These are phyloP conservation scores for Cryptosporidium ryanae DNA, from an alignment of 169 alveolate species.

Conservation along the genomic window DNA sequence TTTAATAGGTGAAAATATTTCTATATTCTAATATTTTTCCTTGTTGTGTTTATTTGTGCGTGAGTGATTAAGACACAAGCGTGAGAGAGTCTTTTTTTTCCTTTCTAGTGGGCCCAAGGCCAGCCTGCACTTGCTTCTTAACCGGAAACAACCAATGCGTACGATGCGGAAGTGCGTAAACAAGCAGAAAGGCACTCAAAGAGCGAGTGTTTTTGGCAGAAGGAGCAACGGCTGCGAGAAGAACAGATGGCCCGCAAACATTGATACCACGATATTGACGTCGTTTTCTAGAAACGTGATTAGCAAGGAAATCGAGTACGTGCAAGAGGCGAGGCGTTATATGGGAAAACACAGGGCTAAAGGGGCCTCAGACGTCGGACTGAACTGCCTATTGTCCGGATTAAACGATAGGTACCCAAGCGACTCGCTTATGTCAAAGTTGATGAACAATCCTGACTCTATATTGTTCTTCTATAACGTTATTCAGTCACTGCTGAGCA, in stretches of 20 bases:
- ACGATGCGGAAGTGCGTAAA: not conserved
- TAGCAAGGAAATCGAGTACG: constrained; percentile 44
- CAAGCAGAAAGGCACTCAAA: too few species aligned
- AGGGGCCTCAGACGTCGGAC: not conserved
- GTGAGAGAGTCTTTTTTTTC: not conserved
- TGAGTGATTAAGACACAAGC: not conserved
- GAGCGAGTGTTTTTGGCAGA: too few species aligned
- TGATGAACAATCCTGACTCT: constrained; percentile 40
- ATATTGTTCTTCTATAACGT: constrained; percentile 49
- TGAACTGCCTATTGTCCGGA: constrained; percentile 9
- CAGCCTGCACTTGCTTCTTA: too few species aligned
- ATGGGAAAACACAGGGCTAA: not conserved
- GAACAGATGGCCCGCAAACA: constrained; percentile 27
- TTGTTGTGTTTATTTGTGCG: not conserved
- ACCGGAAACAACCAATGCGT: too few species aligned
- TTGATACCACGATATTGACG: constrained; percentile 26
- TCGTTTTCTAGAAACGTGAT: constrained; percentile 49
- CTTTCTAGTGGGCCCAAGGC: too few species aligned
- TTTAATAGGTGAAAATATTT: not conserved
- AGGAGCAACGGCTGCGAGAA: not conserved
- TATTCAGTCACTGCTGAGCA: constrained; percentile 14
- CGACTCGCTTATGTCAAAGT: constrained; percentile 36
- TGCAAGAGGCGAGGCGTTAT: constrained; percentile 34
- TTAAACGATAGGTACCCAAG: constrained; percentile 37
- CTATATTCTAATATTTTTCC: not conserved